Evolutionary conservation across 1,284 basidiomycete species (phyloP), one percentile per base, ranked within the genome.

Genomic region (Sparassis latifolia): DNA sequence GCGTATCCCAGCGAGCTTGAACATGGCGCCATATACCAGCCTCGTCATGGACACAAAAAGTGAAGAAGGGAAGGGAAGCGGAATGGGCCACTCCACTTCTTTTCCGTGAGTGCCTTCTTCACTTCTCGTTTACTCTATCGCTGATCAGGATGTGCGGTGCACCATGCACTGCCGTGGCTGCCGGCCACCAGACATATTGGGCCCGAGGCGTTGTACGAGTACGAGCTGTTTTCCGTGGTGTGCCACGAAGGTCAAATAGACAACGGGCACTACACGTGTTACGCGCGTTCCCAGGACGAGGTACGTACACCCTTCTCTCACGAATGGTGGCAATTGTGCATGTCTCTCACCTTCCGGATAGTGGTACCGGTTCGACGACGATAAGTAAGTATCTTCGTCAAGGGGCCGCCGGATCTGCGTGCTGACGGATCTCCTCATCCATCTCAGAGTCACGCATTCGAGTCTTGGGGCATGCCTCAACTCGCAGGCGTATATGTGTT

Each of bases 331-430:
- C 41, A 27, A 37, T 10, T 47, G 6, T 43, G 39, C 35, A 20
- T 20, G 20, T 33, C 30, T 55, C 64, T 37, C 57, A 55, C 50
- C 28, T n/a, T 12, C 33, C 30, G 3, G 55, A 41, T 65, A 92
- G 84, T 97, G 94, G 94, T 96, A 92, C 70, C 84, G 86, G 31
- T 96, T 92, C 66, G 93, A 97, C 65, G 94, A 97, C 61, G 93
- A 96, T 63, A 96, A 92, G 88, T 90, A 58, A 66, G 80, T 63
- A 33, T 45, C 43, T 42, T 12, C 51, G 33, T 31, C 41, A 35
- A 44, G 20, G 20, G 37, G 39, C 37, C 44, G 51, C 40, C 27
- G 42, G 37, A n/a, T 33, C 30, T 9, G 12, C 12, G 44, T 35
- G 29, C 45, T 51, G 29, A 48, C 27, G 20, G 20, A 20, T 20